Evolutionary conservation across 176 grass and related monocot species (phyloP), one percentile per base, ranked within the genome.

Genomic region (Triticum timopheevii): DNA sequence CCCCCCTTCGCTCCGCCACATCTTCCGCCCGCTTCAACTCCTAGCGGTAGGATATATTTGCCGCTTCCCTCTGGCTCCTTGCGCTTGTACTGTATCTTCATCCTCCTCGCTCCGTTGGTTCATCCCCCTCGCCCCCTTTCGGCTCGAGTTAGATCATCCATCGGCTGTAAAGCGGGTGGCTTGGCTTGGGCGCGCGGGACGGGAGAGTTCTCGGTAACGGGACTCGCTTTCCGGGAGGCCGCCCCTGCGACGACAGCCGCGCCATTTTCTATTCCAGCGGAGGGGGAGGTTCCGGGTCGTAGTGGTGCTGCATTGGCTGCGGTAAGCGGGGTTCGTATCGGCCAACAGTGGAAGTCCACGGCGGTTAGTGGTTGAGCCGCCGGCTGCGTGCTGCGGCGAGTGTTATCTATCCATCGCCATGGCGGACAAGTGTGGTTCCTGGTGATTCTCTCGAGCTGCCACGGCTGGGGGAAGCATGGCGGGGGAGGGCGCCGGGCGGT

Each of bases 401-500:
- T 76, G 22, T 74, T 40, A n/a, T 22, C 56, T 8, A 31, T 52
- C 39, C 13, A 28, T 17, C 25, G 24, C 7, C 73, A 10, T 68
- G 62, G 40, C 35, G 44, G 34, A 3, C 8, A 34, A 31, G 56
- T 0, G 65, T 47, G 30, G 12, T 1, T 79, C 50, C 9, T 74
- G 44, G 19, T 83, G 80, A 65, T 86, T 30, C 15, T 23, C 28
- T 13, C 22, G 78, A 83, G 73, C 79, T 49, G 44, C 44, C 44
- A 47, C 44, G 4, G 44, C 5, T 52, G 49, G 13, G 15, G 13
- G 49, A 13, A 44, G 39, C 85, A 90, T 93, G 92, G 81, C 77
- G 54, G 40, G 38, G 79, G 85, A 88, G 30, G 64, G 69, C 56
- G 90, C 86, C 83, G 94, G 88, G 24, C 87, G 83, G 38, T 97